These are phyloP conservation scores for Umbelopsis sp. DNA, from an alignment of 192 early-diverging fungal genomes.

Conservation along the genomic window DNA sequence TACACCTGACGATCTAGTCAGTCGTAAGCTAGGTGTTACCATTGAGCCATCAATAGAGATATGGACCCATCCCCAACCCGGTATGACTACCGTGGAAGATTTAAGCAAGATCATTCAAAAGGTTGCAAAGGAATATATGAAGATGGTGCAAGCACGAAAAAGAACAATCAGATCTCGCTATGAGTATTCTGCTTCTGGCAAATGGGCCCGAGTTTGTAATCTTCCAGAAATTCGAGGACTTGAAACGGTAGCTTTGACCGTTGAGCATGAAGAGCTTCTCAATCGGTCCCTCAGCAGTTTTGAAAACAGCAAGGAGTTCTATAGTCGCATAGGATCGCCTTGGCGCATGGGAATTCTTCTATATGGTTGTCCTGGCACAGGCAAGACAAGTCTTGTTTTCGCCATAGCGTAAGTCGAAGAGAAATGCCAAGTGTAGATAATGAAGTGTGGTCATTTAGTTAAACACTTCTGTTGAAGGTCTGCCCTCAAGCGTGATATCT, in stretches of 20 bases:
- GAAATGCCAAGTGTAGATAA: neutral
- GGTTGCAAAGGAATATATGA: slow-evolving; percentile 28
- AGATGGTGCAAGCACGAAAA: slow-evolving; percentile 19
- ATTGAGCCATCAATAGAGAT: neutral
- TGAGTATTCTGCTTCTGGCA: slow-evolving; percentile 25
- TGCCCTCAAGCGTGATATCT: slow-evolving; percentile 33
- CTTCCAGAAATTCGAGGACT: slow-evolving; percentile 44
- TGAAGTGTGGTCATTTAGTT: neutral
- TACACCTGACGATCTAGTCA: neutral
- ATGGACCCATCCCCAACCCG: neutral
- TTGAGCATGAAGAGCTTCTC: slow-evolving; percentile 48
- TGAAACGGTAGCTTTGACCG: slow-evolving; percentile 55
- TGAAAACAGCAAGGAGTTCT: slow-evolving; percentile 55
- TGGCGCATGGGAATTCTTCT: slow-evolving; percentile 57
- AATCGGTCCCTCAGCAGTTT: slow-evolving; percentile 54
- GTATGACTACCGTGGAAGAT: slow-evolving; percentile 14
- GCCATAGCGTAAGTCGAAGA: slow-evolving; percentile 35
- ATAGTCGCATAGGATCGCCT: slow-evolving; percentile 60
- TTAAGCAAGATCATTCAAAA: slow-evolving; percentile 13
- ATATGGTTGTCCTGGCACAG: slow-evolving; percentile 42
- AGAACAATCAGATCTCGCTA: slow-evolving; percentile 20
- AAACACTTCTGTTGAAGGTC: slow-evolving; percentile 16
- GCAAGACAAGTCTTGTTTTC: slow-evolving; percentile 44
- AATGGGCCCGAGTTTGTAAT: slow-evolving; percentile 30
- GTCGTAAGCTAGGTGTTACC: neutral